Conservation (phyloP, 2,329 filamentous ascomycete species). For the Microsporum audouinii region DNA sequence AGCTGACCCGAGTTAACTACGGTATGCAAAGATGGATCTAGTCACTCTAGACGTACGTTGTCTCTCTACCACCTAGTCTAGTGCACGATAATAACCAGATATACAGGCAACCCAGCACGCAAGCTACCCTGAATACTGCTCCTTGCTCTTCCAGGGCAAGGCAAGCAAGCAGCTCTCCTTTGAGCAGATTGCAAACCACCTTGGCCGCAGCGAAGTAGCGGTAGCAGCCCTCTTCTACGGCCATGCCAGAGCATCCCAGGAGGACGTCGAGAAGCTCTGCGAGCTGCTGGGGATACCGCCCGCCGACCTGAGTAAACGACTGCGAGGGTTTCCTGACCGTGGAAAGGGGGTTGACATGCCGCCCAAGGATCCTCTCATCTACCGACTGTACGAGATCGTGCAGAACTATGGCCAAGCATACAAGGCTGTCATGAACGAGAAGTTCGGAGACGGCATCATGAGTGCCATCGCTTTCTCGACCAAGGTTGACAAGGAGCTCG, state of each 20-base stretch:
- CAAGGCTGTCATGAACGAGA: slow-evolving; percentile 91
- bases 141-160: slow-evolving; percentile 71
- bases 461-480: slow-evolving; percentile 86
- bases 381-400: slow-evolving; percentile 83
- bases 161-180: slow-evolving; percentile 64
- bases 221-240: slow-evolving; percentile 86
- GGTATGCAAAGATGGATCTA: background rate
- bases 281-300: slow-evolving; percentile 51
- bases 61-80: background rate
- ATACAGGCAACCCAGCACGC: slow-evolving; percentile 52
- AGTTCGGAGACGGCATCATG: slow-evolving; percentile 92
- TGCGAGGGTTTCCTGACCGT: slow-evolving; percentile 67
- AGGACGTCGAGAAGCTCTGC: slow-evolving; percentile 59
- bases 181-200: slow-evolving; percentile 59
- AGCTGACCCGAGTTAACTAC: background rate
- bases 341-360: slow-evolving; percentile 72
- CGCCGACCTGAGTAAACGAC: slow-evolving; percentile 47
- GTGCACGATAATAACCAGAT: background rate
- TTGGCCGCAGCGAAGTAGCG: slow-evolving; percentile 72
- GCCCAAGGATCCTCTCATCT: slow-evolving; percentile 74
- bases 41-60: slow-evolving; percentile 1
- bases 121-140: slow-evolving; percentile 58
- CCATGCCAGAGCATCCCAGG: slow-evolving; percentile 59
- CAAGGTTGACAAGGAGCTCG: slow-evolving; percentile 86
- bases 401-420: slow-evolving; percentile 96